These are phyloP conservation scores for Sclerotinia minor DNA, from an alignment of 2,329 filamentous ascomycete species.

Conservation along the genomic window DNA sequence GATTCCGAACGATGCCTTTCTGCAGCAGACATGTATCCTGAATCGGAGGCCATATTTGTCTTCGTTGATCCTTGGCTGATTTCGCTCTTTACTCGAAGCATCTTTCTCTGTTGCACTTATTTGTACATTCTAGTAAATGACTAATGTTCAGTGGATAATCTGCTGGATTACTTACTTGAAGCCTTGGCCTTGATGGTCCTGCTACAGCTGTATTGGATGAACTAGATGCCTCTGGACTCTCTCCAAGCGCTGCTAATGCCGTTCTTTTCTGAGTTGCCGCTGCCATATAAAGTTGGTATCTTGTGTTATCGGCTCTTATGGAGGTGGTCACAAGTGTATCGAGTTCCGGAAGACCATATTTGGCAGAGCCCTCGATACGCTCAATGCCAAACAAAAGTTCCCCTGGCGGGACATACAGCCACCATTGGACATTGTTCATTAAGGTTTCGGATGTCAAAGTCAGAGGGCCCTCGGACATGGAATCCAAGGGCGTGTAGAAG, in stretches of 20 bases:
- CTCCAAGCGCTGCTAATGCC: not conserved
- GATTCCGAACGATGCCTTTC: not conserved
- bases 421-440: not conserved
- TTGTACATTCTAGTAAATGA: not conserved
- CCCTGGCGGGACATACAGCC: not conserved
- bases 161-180: not conserved
- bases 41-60: not conserved
- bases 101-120: not conserved
- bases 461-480: not conserved
- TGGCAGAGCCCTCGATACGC: not conserved
- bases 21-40: not conserved
- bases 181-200: not conserved
- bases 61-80: not conserved
- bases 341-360: not conserved
- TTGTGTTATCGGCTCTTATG: not conserved
- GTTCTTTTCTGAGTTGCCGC: not conserved
- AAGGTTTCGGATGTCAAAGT: not conserved
- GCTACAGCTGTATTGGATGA: not conserved
- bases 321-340: not conserved
- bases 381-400: not conserved
- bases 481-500: not conserved
- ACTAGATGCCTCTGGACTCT: not conserved
- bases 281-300: too few species aligned
- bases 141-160: not conserved
- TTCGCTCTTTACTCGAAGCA: not conserved